Base-by-base conservation (phyloP, 1,139 yeast species). In the Kodamaea sp. region DNA sequence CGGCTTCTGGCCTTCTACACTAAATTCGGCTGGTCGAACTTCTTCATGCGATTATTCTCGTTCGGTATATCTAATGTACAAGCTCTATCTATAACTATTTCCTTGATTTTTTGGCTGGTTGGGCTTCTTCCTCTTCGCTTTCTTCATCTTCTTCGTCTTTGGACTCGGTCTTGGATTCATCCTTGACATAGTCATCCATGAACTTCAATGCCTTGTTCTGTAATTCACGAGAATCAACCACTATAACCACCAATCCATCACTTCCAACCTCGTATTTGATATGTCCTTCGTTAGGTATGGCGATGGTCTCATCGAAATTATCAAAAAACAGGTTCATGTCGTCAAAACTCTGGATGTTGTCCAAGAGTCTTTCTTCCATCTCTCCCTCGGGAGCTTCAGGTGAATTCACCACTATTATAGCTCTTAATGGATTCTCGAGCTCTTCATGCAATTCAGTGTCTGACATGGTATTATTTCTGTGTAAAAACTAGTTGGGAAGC, bases 211-310 rank as follows among this genome's bases (percentile, higher is more conserved):
- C 69, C 24, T 51, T 53, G 28, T 55, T 54, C 33, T 59, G 55
- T 43, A 69, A 53, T 23, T 55, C 57, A 31, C 44, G 34, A 11
- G 56, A 50, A 39, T 70, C 75, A 15, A 79, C 78, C 21, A 81
- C 68, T 26, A 81, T 68, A 25, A 81, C 80, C 37, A 81, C 82
- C 39, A 81, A 58, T 4, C 88, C 88, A 51, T 81, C 88, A 41
- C 83, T 78, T 4, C 85, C 85, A 6, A 80, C 84, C 47, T 81
- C 87, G 49, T 81, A 81, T 51, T 80, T 80, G 43, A 81, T 75
- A 48, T 76, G 76, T 5, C 78, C 81, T 43, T 80, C 84, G 47
- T 81, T 80, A 19, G 86, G 87, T 41, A 76, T 67, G 21, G 86
- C 83, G 15, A 81, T 68, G 21, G 60, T 60, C 28, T 68, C 78